Base-by-base conservation (phyloP, 768 basidiomycete genomes). In the Auriculariales sp. region DNA sequence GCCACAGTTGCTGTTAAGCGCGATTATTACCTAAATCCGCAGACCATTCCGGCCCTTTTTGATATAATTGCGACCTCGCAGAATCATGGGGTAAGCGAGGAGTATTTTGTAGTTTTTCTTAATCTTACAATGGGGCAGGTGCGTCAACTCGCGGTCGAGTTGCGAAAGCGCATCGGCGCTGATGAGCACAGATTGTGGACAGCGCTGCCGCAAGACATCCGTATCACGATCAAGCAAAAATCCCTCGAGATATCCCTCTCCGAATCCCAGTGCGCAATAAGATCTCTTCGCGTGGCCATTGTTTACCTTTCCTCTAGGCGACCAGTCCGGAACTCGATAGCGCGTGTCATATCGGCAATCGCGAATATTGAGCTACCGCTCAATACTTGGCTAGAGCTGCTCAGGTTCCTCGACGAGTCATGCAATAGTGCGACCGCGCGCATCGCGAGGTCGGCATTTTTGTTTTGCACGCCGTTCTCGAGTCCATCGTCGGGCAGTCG, bases 131-230 rank as follows among this genome's bases (percentile, higher is more conserved):
- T 4, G n/a, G 9, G 24, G 47, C 60, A 99, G 93, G 81, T 97
- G 54, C 87, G 92, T 53, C 95, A 99, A 78, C 76, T 99, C 19
- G 92, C 93, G 6, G 92, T 97, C 49, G 95, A 99, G 68, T 73
- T 97, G 62, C 77, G 94, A 58, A 99, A 99, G 72, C 86, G 94
- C 52, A 78, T 97, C 53, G 64, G 73, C 25, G 75, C 79, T 61
- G 82, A 82, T 58, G 86, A 83, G 56, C 84, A 83, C 46, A 78
- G 75, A 61, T 66, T 93, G 28, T 99, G 95, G 95, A 69, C 78
- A 17, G 69, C 75, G 50, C 73, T 89, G 27, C 66, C 78, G 31
- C 74, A 76, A 61, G 68, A 71, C 31, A 71, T 82, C 53, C 82
- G 94, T 34, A 72, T 80, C 55, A 74, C 85, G 63, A 89, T 99